Conservation (phyloP, 495 filamentous ascomycete species). For the Podospora pseudocomata region DNA sequence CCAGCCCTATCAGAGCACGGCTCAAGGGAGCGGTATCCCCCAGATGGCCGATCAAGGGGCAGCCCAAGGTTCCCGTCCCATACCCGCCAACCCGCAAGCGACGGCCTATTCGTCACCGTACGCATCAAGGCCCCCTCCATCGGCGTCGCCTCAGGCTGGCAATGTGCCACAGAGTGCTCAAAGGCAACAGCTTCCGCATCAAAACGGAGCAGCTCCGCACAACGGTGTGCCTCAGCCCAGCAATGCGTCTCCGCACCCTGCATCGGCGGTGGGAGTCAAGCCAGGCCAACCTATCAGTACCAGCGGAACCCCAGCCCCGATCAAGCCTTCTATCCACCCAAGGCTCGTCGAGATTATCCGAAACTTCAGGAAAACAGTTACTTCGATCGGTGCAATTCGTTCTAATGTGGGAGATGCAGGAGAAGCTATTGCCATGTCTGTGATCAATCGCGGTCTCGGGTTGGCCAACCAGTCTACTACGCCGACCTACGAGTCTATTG, state of each 20-base stretch:
- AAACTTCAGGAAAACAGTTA: conserved; percentile 33
- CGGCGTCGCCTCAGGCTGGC: conserved; percentile 19
- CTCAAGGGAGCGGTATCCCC: conserved; percentile 33
- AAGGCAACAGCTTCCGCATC: conserved; percentile 17
- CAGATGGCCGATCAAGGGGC: conserved; percentile 35
- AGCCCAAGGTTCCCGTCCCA: conserved; percentile 28
- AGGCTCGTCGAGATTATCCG: conserved; percentile 25
- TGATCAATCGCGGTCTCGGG: conserved; percentile 33
- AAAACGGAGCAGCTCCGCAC: conserved; percentile 7
- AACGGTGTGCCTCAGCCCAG: conserved; percentile 27
- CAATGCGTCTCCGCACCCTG: conserved; percentile 10
- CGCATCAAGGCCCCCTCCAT: conserved; percentile 33
- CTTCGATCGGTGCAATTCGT: conserved; percentile 23
- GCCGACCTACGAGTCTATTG: conserved; percentile 26
- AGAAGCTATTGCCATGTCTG: conserved; percentile 33
- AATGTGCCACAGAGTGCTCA: conserved; percentile 19
- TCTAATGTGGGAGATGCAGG: conserved; percentile 11
- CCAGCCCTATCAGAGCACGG: conserved; percentile 29
- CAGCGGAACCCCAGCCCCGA: conserved; percentile 9
- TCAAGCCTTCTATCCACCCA: conserved; percentile 31
- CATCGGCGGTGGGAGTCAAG: conserved; percentile 7
- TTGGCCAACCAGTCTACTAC: conserved; percentile 26
- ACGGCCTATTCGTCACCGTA: conserved; percentile 46
- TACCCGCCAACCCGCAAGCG: conserved; percentile 31
- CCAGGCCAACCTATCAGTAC: conserved; percentile 16